Percentiles rank a stretch among this genome's conserved stretches.
These are phyloP conservation scores for Heimioporus retisporus DNA, from an alignment of 1,284 basidiomycete genomes.

Conservation along the genomic window DNA sequence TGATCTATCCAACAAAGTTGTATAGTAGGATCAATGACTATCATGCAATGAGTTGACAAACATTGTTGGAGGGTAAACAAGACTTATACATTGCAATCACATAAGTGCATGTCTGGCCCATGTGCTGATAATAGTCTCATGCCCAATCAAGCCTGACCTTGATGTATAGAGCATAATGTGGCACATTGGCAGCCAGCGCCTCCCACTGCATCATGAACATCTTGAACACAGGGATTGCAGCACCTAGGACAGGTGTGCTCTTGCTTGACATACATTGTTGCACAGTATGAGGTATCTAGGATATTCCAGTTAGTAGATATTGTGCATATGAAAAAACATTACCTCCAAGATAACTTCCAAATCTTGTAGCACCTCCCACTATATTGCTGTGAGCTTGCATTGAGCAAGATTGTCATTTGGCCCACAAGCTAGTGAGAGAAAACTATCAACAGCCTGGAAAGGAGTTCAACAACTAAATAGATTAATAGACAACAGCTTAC, in stretches of 20 bases:
- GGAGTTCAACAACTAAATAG: no score
- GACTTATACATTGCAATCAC: conserved; percentile 5
- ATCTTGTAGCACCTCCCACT: conserved; percentile 3
- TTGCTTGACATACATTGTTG: not conserved
- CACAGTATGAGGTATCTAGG: not conserved
- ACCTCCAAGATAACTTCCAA: conserved; percentile 3
- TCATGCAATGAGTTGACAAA: not conserved
- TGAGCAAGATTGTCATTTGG: no score
- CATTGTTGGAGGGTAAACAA: no score
- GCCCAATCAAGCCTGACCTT: not conserved
- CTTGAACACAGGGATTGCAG: not conserved
- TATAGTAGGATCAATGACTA: conserved; percentile 5
- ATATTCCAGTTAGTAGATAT: no score
- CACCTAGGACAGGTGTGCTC: not conserved
- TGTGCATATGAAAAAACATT: no score
- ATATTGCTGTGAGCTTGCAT: not conserved
- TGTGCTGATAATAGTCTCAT: not conserved
- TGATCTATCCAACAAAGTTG: not conserved
- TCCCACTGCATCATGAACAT: not conserved
- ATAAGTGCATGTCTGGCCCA: not conserved
- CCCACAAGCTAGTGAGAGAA: not conserved
- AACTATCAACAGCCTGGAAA: not conserved
- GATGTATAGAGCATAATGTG: not conserved
- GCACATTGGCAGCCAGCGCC: not conserved
- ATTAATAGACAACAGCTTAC: no score